Conservation (phyloP, 2,329 filamentous ascomycete genomes). For the Aureobasidium sp. region DNA sequence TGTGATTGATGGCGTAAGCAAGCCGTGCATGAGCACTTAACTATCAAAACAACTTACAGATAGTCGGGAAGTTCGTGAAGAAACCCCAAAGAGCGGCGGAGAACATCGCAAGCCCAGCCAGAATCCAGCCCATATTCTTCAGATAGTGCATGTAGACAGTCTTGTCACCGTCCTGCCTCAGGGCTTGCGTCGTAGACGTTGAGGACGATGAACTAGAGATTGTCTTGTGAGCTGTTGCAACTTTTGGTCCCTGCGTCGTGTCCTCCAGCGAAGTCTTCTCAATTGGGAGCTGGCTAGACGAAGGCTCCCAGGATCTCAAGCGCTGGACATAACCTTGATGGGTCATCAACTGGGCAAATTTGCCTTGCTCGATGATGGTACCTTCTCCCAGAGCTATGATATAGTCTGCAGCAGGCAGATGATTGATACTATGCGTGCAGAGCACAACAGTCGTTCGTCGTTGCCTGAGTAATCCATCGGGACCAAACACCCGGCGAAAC, state of each 20-base stretch:
- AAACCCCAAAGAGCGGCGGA: background rate
- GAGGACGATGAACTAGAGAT: background rate
- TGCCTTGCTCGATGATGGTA: slow-evolving; percentile 6
- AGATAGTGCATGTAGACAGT: slow-evolving; percentile 14
- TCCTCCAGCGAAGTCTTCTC: background rate
- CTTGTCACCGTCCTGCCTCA: slow-evolving; percentile 16
- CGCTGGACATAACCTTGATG: background rate
- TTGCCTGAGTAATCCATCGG: slow-evolving; percentile 36
- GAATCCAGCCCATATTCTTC: background rate
- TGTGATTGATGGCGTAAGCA: background rate
- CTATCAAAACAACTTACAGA: background rate
- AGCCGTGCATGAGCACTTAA: background rate
- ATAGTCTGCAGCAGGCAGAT: slow-evolving; percentile 31
- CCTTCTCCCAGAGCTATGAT: slow-evolving; percentile 24
- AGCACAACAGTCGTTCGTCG: slow-evolving; percentile 43
- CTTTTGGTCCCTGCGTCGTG: background rate
- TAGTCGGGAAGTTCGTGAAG: background rate
- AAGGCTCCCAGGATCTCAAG: background rate
- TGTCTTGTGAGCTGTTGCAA: background rate
- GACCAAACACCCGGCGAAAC: slow-evolving; percentile 38
- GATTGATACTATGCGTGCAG: slow-evolving; percentile 30
- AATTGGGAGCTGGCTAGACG: background rate
- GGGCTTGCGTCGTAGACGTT: background rate
- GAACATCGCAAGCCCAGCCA: background rate
- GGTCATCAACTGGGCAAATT: slow-evolving; percentile 10